A percentile compares a stretch with the other conserved stretches of the same genome.
Evolutionary conservation across 352 stramenopile genomes (phyloP).

Genomic region (Globisporangium lucens): DNA sequence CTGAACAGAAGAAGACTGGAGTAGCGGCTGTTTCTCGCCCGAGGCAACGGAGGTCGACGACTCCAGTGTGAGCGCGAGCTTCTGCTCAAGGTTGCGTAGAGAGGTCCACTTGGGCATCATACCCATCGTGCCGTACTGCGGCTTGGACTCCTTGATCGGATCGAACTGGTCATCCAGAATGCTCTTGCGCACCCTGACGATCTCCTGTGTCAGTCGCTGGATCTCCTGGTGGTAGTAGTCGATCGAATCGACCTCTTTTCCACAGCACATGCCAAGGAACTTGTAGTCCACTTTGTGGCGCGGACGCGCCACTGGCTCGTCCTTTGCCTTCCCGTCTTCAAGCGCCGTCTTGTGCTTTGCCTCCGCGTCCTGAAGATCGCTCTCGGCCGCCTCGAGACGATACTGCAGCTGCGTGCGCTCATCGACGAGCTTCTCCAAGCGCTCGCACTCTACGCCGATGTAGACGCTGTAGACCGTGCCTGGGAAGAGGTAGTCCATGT

Average conservation of each 20-base stretch:
- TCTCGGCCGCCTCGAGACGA: conserved; percentile 45
- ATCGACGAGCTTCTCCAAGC: conserved; percentile 53
- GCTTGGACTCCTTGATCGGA: conserved; percentile 25
- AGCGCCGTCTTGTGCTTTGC: conserved; percentile 18
- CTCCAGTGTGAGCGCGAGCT: conserved; percentile 13
- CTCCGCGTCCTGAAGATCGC: conserved; percentile 35
- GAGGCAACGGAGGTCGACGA: conserved; percentile 3
- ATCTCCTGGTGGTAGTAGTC: conserved; percentile 52
- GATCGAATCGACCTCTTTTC: conserved; percentile 56
- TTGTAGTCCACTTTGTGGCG: conserved; percentile 33
- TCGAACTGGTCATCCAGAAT: conserved; percentile 52
- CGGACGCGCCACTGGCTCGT: conserved; percentile 31
- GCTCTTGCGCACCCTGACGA: conserved; percentile 38
- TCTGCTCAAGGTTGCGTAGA: conserved; percentile 15
- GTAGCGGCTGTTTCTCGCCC: conserved; percentile 6
- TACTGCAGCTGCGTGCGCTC: conserved; percentile 49
- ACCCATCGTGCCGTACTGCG: conserved; percentile 20
- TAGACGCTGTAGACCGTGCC: conserved; percentile 61
- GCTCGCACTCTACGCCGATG: conserved; percentile 62
- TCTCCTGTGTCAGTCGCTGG: conserved; percentile 46
- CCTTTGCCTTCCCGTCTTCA: conserved; percentile 16
- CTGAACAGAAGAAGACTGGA: conserved; percentile 8
- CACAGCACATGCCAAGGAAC: conserved; percentile 46
- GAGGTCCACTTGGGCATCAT: conserved; percentile 11
- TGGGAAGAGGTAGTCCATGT: conserved; percentile 71